Percentiles rank a stretch among this genome's conserved stretches.
Conservation (phyloP, 352 stramenopile species). For the Phytophthora europaea region DNA sequence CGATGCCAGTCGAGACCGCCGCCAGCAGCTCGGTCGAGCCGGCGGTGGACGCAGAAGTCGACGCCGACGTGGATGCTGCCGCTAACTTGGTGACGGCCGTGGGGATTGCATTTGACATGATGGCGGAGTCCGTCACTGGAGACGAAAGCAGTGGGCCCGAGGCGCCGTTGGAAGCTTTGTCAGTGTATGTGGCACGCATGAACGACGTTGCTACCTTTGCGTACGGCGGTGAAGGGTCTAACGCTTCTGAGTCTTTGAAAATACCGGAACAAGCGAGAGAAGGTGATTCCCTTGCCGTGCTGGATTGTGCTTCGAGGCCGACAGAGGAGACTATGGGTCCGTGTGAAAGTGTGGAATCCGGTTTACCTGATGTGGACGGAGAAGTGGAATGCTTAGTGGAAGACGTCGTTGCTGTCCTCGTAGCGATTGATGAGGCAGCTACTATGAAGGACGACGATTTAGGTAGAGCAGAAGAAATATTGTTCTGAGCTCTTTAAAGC, state of each 20-base stretch:
- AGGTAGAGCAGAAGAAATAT: constrained; percentile 3
- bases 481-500: not conserved
- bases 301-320: too few relatives aligned
- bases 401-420: constrained; percentile 24
- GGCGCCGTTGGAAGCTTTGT: not conserved
- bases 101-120: not conserved
- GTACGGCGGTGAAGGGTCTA: not conserved
- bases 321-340: too few relatives aligned
- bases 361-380: not conserved
- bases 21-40: not conserved
- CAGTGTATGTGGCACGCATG: not conserved
- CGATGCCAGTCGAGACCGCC: not conserved
- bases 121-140: not conserved
- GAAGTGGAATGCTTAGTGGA: constrained; percentile 22
- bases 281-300: too few relatives aligned
- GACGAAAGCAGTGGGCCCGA: not conserved
- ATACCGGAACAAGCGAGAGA: too few relatives aligned
- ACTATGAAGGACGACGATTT: not conserved
- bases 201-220: not conserved
- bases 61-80: not conserved
- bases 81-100: not conserved
- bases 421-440: not conserved
- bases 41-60: not conserved
- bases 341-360: too few relatives aligned
- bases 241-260: not conserved